phyloP scores from a whole-genome alignment of 768 basidiomycete genomes.

The Coprinopsis strossmayeri region DNA sequence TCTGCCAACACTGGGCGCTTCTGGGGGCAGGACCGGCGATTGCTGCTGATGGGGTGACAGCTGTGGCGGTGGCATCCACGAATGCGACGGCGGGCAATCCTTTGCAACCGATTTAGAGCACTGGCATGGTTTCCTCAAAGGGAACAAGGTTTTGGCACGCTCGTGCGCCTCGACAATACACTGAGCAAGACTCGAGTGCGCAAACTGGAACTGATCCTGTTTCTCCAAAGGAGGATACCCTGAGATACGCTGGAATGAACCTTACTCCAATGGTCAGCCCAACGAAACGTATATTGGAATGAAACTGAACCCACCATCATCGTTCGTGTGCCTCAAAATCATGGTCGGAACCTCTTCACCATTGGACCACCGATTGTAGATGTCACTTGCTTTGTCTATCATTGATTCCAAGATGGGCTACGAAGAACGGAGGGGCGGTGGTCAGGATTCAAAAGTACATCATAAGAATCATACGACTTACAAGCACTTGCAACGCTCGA shows the following conservation, averaged over 20 bases:
- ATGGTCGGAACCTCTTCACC: conserved; percentile 39
- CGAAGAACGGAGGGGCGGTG: conserved; percentile 7
- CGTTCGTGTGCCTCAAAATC: conserved; percentile 31
- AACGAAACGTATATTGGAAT: neutral
- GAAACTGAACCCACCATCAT: conserved; percentile 15
- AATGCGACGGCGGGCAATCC: conserved; percentile 36
- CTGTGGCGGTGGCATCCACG: conserved; percentile 36
- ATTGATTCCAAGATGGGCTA: conserved; percentile 44
- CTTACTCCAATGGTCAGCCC: too few relatives aligned
- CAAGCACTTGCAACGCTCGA: conserved; percentile 38
- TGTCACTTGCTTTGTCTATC: conserved; percentile 45
- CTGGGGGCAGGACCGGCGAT: conserved; percentile 5
- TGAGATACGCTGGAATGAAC: too few relatives aligned
- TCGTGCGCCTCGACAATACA: conserved; percentile 44
- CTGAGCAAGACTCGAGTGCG: conserved; percentile 37
- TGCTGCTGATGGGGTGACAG: conserved; percentile 3
- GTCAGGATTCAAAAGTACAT: neutral
- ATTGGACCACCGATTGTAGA: conserved; percentile 40
- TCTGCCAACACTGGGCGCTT: conserved; percentile 4
- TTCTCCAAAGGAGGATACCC: neutral
- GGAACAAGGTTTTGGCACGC: conserved; percentile 35
- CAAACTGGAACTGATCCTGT: conserved; percentile 28
- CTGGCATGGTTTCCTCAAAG: conserved; percentile 36
- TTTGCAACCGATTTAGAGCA: conserved; percentile 25
- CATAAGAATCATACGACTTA: conserved; percentile 19